These are phyloP conservation scores for Diplodia scrobiculata DNA, from an alignment of 2,329 filamentous ascomycete species.

Conservation along the genomic window DNA sequence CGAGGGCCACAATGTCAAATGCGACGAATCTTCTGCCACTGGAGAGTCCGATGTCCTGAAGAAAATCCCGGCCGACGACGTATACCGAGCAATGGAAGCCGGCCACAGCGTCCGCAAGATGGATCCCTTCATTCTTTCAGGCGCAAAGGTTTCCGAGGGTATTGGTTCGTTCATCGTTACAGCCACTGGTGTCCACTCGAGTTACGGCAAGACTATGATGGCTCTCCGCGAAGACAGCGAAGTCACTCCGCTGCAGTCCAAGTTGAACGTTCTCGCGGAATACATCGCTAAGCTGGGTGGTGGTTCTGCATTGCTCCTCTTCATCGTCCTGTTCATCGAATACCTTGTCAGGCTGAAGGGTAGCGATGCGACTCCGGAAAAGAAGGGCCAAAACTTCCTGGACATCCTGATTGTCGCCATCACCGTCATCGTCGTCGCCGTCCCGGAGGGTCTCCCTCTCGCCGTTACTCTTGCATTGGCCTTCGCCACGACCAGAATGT, in stretches of 20 bases:
- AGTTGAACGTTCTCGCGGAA: conserved; percentile 74
- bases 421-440: conserved; percentile 69
- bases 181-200: conserved; percentile 71
- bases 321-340: conserved; percentile 82
- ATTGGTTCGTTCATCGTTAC: conserved; percentile 76
- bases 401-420: conserved; percentile 66
- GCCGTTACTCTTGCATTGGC: conserved; percentile 69
- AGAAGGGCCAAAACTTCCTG: conserved; percentile 72
- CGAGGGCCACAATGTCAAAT: conserved; percentile 67
- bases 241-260: conserved; percentile 75
- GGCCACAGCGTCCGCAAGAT: conserved; percentile 65
- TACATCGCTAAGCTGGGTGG: conserved; percentile 79
- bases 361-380: conserved; percentile 57
- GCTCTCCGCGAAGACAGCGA: conserved; percentile 74
- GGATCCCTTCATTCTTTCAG: conserved; percentile 86
- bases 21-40: conserved; percentile 74
- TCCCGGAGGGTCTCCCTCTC: conserved; percentile 66
- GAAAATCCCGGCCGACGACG: conserved; percentile 67
- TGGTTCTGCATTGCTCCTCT: conserved; percentile 74
- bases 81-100: conserved; percentile 65
- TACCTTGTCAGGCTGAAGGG: conserved; percentile 71
- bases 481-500: conserved; percentile 67
- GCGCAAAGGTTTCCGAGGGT: conserved; percentile 74
- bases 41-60: conserved; percentile 74
- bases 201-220: conserved; percentile 76